Conservation (phyloP, 1,139 yeast species). For the Blastobotrys niveus region DNA sequence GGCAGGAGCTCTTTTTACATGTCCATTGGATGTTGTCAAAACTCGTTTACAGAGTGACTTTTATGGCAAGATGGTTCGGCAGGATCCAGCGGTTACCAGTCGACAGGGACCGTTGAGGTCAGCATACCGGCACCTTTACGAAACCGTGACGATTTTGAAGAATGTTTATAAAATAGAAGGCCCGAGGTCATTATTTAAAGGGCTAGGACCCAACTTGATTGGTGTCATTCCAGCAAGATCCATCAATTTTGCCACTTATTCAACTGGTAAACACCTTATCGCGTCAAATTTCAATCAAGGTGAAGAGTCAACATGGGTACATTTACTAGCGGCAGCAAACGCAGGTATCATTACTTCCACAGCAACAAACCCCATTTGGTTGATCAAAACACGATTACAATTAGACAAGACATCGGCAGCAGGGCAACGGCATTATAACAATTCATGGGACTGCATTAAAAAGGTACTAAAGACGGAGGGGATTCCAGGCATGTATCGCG, state of each 20-base stretch:
- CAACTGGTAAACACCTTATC: constrained; percentile 74
- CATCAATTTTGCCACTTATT: constrained; percentile 93
- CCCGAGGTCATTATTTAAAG: constrained; percentile 77
- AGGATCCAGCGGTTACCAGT: constrained; percentile 1
- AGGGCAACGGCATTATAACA: constrained; percentile 60
- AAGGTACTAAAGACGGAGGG: constrained; percentile 76
- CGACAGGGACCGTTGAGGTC: constrained; percentile 33
- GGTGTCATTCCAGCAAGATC: constrained; percentile 99
- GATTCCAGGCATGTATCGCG: constrained; percentile 69
- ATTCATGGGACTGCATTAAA: constrained; percentile 77
- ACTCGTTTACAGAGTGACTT: constrained; percentile 91
- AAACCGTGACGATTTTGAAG: constrained; percentile 68
- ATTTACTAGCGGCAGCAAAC: constrained; percentile 77
- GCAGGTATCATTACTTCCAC: constrained; percentile 97
- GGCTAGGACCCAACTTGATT: constrained; percentile 91
- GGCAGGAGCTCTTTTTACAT: constrained; percentile 92
- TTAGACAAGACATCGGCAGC: constrained; percentile 55
- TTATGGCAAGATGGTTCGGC: constrained; percentile 32
- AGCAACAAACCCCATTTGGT: constrained; percentile 99
- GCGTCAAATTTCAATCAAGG: constrained; percentile 63
- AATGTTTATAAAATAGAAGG: constrained; percentile 76
- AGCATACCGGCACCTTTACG: constrained; percentile 67
- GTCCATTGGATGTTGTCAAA: constrained; percentile 95
- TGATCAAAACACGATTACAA: constrained; percentile 89
- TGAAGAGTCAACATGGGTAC: constrained; percentile 78